Evolutionary conservation across 164 flowering plant genomes (phyloP), one percentile per base, ranked within the genome.

Genomic region (Kalanchoe fedtschenkoi): DNA sequence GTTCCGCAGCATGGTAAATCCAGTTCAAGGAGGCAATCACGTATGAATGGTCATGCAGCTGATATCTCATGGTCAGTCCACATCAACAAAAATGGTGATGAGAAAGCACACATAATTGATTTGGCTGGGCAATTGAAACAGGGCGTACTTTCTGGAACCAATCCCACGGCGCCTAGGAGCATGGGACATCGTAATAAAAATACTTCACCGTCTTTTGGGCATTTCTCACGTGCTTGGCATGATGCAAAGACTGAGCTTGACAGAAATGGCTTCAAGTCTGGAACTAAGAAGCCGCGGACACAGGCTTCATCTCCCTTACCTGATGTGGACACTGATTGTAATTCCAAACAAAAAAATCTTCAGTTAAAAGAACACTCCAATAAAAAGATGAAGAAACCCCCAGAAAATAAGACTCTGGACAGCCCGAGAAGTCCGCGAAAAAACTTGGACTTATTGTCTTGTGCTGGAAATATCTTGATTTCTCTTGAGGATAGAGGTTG

Each of bases 401-500:
- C 57, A 71, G 84, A 77, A 63, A 90, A 77, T 76, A 76, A 72
- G 66, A 61, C 61, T 7, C 41, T 74, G 30, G 77, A 77, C 65
- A 77, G 78, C 61, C 70, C 86, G 33, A 68, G 72, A 67, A 77
- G 76, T 43, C 70, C 78, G 29, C 77, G 71, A 53, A 78, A 74
- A 64, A 72, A 81, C 62, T 47, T 71, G 24, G 97, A 86, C 41
- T 65, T 69, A 51, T 67, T 81, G 62, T 68, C 77, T 41, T 91
- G 97, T 76, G 78, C 71, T 65, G 93, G 84, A 70, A 95, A 95
- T 83, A 64, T 95, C 17, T 68, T 95, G 74, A 74, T 91, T 59
- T 86, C 87, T 10, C 63, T 35, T 34, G 81, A 78, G 58, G 96
- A 91, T 55, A 77, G 78, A 70, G 95, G 99, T 10, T 89, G 97